These are phyloP conservation scores for Epichloe gansuensis DNA, from an alignment of 2,329 filamentous ascomycete genomes.

Conservation along the genomic window DNA sequence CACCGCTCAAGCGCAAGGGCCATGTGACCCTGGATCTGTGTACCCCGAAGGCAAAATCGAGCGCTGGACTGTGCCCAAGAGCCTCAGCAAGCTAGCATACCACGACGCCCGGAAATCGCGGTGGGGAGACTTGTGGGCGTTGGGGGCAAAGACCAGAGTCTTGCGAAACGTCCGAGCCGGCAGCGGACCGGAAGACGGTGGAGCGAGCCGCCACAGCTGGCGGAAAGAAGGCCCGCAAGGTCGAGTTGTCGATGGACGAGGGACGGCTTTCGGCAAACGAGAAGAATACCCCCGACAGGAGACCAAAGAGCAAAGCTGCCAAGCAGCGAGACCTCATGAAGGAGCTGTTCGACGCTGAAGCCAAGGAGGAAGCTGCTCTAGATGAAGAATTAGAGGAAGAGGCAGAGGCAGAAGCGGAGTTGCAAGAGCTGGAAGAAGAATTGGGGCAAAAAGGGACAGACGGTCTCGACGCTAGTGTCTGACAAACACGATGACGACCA, in stretches of 20 bases:
- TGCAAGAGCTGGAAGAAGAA: constrained; percentile 4
- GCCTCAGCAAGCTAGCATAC: constrained; percentile 70
- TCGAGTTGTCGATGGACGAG: constrained; percentile 22
- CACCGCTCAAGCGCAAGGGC: constrained; percentile 75
- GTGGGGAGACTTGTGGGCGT: constrained; percentile 93
- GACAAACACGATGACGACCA: not conserved
- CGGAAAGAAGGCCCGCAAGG: constrained; percentile 26
- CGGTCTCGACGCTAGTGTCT: not conserved
- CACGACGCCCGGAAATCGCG: constrained; percentile 79
- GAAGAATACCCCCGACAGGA: constrained; percentile 24
- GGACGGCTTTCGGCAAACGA: constrained; percentile 27
- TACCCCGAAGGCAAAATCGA: constrained; percentile 73
- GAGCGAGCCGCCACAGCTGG: constrained; percentile 24
- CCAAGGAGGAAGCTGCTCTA: constrained; percentile 18
- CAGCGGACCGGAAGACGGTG: constrained; percentile 32
- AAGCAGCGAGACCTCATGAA: constrained; percentile 27
- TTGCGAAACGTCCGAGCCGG: constrained; percentile 50
- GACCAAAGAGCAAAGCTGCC: constrained; percentile 29
- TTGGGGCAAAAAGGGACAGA: not conserved
- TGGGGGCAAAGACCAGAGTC: constrained; percentile 81
- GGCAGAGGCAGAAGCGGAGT: constrained; percentile 18
- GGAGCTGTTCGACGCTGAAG: constrained; percentile 26
- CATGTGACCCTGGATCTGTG: constrained; percentile 88
- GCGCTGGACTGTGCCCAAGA: constrained; percentile 84
- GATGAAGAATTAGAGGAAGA: constrained; percentile 21